phyloP scores from a whole-genome alignment of 2,329 filamentous ascomycete genomes.

The Calonectria hawksworthii region DNA sequence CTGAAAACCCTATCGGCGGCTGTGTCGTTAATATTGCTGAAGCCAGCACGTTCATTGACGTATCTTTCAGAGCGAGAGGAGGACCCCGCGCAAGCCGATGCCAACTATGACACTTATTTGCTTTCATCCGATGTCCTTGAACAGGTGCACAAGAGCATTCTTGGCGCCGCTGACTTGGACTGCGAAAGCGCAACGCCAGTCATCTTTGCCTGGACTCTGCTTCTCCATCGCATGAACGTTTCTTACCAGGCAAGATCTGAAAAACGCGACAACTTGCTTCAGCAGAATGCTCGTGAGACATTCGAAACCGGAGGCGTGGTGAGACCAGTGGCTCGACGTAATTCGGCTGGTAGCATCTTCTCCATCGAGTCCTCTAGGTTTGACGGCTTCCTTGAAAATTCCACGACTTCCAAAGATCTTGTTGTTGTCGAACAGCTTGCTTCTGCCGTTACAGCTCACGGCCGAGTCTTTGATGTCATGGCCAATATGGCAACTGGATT shows the following conservation, averaged over 20 bases:
- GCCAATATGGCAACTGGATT: slow-evolving; percentile 63
- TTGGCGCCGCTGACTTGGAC: slow-evolving; percentile 68
- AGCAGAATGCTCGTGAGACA: slow-evolving; percentile 70
- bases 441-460: slow-evolving; percentile 61
- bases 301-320: slow-evolving; percentile 64
- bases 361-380: slow-evolving; percentile 73
- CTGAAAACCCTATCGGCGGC: slow-evolving; percentile 79
- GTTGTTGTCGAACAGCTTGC: slow-evolving; percentile 66
- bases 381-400: slow-evolving; percentile 68
- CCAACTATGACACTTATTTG: slow-evolving; percentile 71
- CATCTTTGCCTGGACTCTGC: slow-evolving; percentile 84
- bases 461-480: slow-evolving; percentile 68
- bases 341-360: slow-evolving; percentile 73
- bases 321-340: slow-evolving; percentile 62
- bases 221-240: slow-evolving; percentile 78
- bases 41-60: slow-evolving; percentile 69
- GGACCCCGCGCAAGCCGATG: slow-evolving; percentile 52
- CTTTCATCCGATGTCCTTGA: slow-evolving; percentile 78
- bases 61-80: slow-evolving; percentile 57
- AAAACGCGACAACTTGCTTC: slow-evolving; percentile 69
- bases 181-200: slow-evolving; percentile 78
- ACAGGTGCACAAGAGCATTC: slow-evolving; percentile 79
- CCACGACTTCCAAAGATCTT: slow-evolving; percentile 65
- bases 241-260: slow-evolving; percentile 74
- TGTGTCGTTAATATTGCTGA: slow-evolving; percentile 80